Conservation (phyloP, 1,139 yeast species). For the Diutina rugosa region DNA sequence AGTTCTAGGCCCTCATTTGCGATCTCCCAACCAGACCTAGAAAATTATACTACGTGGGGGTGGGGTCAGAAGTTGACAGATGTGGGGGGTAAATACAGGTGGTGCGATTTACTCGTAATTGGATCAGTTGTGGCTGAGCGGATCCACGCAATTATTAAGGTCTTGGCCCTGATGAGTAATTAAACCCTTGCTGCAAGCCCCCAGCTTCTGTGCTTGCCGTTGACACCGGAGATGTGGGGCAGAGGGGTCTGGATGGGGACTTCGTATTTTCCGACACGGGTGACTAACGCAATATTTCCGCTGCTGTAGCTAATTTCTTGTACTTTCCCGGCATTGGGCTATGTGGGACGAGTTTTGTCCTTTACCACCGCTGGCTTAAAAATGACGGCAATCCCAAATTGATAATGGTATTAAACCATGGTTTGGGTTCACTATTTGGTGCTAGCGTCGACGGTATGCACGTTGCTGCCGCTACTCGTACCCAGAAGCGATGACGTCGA, state of each 20-base stretch:
- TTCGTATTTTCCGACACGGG: not conserved
- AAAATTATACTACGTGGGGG: no score
- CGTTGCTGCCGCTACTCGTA: not conserved
- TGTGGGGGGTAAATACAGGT: no score
- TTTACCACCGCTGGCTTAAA: not conserved
- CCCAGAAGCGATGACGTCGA: not conserved
- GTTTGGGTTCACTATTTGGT: not conserved
- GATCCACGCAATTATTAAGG: not conserved
- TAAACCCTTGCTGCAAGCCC: not conserved
- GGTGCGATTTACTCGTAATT: no score
- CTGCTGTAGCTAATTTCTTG: not conserved
- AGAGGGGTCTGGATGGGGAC: not conserved
- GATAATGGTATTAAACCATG: not conserved
- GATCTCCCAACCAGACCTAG: no score
- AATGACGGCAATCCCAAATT: not conserved
- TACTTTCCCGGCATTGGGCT: not conserved
- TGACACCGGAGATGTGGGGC: not conserved
- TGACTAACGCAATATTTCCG: not conserved
- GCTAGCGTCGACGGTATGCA: not conserved
- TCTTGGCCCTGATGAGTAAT: not conserved
- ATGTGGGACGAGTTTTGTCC: not conserved
- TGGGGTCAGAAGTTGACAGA: no score
- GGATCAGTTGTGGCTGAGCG: no score
- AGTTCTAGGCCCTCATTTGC: no score
- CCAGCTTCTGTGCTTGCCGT: not conserved